Conservation (phyloP, 306 rosid genomes). For the Casuarina cunninghamiana region DNA sequence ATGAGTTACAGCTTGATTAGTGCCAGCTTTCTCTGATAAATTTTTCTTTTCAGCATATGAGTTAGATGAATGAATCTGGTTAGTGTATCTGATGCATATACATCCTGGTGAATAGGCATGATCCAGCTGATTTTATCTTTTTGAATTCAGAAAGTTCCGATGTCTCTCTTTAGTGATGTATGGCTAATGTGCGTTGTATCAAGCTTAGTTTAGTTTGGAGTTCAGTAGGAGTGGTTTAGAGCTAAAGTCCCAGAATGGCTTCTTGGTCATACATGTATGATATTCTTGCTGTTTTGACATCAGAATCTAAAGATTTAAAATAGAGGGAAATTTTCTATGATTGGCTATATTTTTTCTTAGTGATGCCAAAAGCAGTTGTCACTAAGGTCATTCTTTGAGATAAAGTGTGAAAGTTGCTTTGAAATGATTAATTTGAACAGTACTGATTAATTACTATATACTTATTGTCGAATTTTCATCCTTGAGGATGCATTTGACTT, state of each 20-base stretch:
- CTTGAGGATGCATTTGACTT: constrained; percentile 23
- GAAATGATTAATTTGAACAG: background rate
- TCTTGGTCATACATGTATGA: background rate
- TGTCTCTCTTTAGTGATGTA: background rate
- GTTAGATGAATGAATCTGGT: constrained; percentile 2
- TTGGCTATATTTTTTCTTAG: constrained; percentile 10
- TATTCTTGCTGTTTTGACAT: constrained; percentile 9
- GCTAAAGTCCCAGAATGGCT: background rate
- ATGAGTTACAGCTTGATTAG: background rate
- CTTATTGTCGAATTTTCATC: constrained; percentile 2
- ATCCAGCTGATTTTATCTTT: background rate
- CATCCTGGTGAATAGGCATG: background rate
- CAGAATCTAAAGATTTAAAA: background rate
- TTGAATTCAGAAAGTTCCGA: background rate
- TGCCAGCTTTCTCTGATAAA: background rate
- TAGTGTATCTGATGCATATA: background rate
- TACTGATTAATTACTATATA: background rate
- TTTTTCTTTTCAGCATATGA: constrained; percentile 6
- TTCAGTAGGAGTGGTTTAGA: constrained; percentile 10
- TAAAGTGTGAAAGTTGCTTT: background rate
- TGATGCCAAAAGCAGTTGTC: background rate
- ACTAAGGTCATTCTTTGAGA: background rate
- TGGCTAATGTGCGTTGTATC: background rate
- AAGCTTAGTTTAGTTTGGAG: background rate
- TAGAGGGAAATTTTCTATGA: background rate